Conservation (phyloP, 306 rosid genomes). For the Elaeagnus macrophylla region DNA sequence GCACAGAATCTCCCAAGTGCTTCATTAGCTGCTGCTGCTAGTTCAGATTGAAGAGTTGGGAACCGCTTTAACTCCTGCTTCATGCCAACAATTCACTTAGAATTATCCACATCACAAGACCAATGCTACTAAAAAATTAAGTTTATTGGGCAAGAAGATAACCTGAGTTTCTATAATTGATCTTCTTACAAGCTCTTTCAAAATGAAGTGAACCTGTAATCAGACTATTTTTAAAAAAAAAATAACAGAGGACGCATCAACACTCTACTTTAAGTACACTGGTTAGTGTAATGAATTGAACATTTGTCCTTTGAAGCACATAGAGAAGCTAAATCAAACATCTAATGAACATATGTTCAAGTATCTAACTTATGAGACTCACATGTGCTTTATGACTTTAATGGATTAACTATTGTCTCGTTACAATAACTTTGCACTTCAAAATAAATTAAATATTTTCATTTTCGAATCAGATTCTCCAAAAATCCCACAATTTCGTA, state of each 20-base stretch:
- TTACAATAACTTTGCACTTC: not conserved
- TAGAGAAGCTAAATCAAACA: not conserved
- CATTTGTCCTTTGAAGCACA: not conserved
- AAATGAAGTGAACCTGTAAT: slow-evolving; percentile 38
- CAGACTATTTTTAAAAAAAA: slow-evolving; percentile 8
- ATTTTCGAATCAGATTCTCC: too few relatives aligned
- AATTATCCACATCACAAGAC: not conserved
- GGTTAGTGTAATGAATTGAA: not conserved
- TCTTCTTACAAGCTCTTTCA: slow-evolving; percentile 42
- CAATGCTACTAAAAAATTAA: slow-evolving; percentile 1
- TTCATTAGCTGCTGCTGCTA: slow-evolving; percentile 35
- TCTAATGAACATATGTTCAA: not conserved
- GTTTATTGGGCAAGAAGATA: slow-evolving; percentile 4
- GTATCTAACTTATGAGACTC: not conserved
- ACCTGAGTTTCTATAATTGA: slow-evolving; percentile 47
- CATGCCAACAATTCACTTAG: slow-evolving; percentile 15
- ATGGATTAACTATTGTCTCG: not conserved
- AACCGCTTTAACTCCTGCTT: slow-evolving; percentile 45
- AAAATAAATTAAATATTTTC: not conserved
- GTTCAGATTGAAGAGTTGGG: slow-evolving; percentile 36
- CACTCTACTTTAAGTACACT: not conserved
- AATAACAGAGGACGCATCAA: not conserved
- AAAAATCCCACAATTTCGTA: not conserved
- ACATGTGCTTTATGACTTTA: not conserved
- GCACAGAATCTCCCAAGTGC: slow-evolving; percentile 46